Evolutionary conservation across 257 asterid species (phyloP).

Genomic region (Gardenia jasminoides): DNA sequence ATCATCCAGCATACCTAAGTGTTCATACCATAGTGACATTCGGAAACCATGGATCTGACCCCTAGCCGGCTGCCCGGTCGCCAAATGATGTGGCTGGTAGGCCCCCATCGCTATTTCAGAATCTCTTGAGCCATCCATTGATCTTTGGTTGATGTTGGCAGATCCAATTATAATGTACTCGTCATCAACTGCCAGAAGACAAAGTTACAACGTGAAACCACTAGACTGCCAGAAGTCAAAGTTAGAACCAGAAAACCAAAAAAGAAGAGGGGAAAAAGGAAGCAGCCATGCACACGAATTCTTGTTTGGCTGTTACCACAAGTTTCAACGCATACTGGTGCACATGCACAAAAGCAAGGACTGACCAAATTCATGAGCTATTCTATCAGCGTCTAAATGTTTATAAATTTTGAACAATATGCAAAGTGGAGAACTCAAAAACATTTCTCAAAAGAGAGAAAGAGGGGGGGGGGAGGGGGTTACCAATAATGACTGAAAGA

Average conservation of each 20-base stretch:
- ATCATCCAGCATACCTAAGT: slow-evolving; percentile 81
- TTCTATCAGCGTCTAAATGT: not conserved
- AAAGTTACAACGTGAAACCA: slow-evolving; percentile 6
- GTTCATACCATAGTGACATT: slow-evolving; percentile 90
- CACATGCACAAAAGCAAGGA: not conserved
- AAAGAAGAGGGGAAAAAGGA: too few species aligned
- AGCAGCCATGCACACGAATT: not conserved
- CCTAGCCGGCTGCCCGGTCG: slow-evolving; percentile 55
- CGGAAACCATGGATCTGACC: slow-evolving; percentile 89
- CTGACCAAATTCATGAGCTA: not conserved
- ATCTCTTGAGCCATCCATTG: slow-evolving; percentile 92
- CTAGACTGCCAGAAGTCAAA: not conserved
- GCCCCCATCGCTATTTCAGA: slow-evolving; percentile 91
- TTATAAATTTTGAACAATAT: not conserved
- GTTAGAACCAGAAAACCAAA: too few species aligned
- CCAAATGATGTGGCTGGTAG: slow-evolving; percentile 69
- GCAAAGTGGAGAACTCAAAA: not conserved
- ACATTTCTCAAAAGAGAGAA: not conserved
- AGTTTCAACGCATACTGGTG: not conserved
- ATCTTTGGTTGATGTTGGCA: slow-evolving; percentile 91
- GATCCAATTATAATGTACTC: slow-evolving; percentile 88
- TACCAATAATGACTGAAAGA: not conserved
- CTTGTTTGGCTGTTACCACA: not conserved
- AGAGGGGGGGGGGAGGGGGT: too few species aligned
- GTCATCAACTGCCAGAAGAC: slow-evolving; percentile 63